Percentiles rank a stretch among this genome's conserved stretches.
phyloP scores from a whole-genome alignment of 257 asterid genomes.

The Knoxia roxburghii region DNA sequence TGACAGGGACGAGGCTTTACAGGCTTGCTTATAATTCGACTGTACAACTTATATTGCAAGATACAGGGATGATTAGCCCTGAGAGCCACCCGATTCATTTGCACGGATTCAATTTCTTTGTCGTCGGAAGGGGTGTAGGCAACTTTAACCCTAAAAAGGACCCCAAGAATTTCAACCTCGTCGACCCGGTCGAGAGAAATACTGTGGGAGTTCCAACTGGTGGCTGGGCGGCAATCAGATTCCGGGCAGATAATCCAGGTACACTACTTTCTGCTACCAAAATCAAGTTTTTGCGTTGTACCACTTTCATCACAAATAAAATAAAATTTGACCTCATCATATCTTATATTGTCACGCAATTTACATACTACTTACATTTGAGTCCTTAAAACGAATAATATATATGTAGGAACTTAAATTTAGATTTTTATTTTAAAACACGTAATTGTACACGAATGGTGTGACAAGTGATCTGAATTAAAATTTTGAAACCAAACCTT shows the following conservation, averaged over 20 bases:
- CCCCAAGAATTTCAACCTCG: conserved; percentile 37
- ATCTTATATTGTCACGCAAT: too few relatives aligned
- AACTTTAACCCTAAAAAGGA: conserved; percentile 38
- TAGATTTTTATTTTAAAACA: too few relatives aligned
- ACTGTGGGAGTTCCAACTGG: conserved; percentile 51
- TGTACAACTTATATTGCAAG: conserved; percentile 50
- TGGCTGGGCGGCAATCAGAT: conserved; percentile 60
- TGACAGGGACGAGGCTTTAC: conserved; percentile 45
- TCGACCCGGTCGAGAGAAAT: conserved; percentile 64
- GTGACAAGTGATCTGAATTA: too few relatives aligned
- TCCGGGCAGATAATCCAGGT: conserved; percentile 62
- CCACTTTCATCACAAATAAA: too few relatives aligned
- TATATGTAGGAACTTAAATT: too few relatives aligned
- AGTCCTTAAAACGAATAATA: too few relatives aligned
- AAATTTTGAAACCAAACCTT: too few relatives aligned
- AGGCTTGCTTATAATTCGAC: conserved; percentile 41
- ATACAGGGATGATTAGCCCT: conserved; percentile 49
- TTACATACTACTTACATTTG: too few relatives aligned
- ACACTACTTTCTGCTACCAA: neutral
- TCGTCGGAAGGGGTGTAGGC: conserved; percentile 43
- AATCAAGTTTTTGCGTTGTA: neutral
- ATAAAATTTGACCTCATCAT: too few relatives aligned
- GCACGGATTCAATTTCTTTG: conserved; percentile 53
- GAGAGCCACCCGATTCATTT: conserved; percentile 57
- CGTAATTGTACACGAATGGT: too few relatives aligned